A percentile compares a stretch with the other conserved stretches of the same genome.
These are phyloP conservation scores for Colletotrichum coccodes DNA, from an alignment of 2,329 filamentous ascomycete genomes.

Conservation along the genomic window DNA sequence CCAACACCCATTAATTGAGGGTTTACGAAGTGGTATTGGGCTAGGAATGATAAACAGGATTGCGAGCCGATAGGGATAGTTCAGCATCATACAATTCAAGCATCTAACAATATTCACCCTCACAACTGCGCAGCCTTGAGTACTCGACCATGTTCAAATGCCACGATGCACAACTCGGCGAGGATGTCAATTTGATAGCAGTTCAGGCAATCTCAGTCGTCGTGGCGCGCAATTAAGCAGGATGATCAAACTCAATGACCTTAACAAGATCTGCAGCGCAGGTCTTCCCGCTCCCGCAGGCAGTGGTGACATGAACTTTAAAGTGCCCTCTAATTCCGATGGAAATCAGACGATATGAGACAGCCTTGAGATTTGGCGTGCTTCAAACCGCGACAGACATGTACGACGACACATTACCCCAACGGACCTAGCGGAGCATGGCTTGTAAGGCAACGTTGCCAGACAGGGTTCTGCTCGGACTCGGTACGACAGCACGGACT, in stretches of 20 bases:
- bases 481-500: neutral
- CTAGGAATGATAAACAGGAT: neutral
- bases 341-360: constrained; percentile 11
- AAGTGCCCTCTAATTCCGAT: neutral
- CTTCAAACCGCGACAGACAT: neutral
- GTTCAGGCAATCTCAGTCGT: too few species aligned
- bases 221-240: too few species aligned
- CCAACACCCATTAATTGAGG: constrained; percentile 16
- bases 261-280: neutral
- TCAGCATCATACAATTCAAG: neutral
- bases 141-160: too few species aligned
- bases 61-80: neutral
- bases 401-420: neutral
- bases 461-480: constrained; percentile 3
- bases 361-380: neutral
- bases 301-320: neutral
- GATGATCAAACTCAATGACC: neutral
- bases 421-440: neutral
- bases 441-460: neutral
- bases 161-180: too few species aligned
- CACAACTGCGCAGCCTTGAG: too few species aligned
- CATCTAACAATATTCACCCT: too few species aligned
- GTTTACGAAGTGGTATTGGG: neutral
- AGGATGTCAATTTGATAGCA: too few species aligned
- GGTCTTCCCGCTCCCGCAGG: neutral